Evolutionary conservation across 2,329 filamentous ascomycete species (phyloP).

Genomic region (Colletotrichum caudatum): DNA sequence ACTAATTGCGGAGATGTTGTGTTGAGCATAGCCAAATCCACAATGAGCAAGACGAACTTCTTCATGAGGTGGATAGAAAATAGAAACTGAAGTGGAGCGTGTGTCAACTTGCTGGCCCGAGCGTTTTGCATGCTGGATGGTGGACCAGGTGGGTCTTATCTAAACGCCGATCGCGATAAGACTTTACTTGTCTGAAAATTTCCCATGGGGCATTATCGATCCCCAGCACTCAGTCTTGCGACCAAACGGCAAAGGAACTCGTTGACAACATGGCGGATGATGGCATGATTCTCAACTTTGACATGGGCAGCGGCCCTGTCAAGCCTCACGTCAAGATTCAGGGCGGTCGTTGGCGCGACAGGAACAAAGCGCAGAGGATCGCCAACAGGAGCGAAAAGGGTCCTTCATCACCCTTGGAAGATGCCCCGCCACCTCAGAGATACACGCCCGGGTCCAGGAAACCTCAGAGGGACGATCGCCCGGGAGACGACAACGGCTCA

Average conservation of each 20-base stretch:
- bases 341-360: slow-evolving; percentile 93
- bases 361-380: slow-evolving; percentile 81
- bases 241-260: slow-evolving; percentile 9
- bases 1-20: background rate
- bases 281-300: slow-evolving; percentile 94
- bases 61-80: background rate
- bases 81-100: background rate
- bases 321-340: slow-evolving; percentile 76
- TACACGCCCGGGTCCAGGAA: slow-evolving; percentile 36
- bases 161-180: slow-evolving; percentile 39
- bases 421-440: slow-evolving; percentile 32
- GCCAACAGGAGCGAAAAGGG: slow-evolving; percentile 51
- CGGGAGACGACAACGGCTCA: slow-evolving; percentile 47
- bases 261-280: slow-evolving; percentile 82
- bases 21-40: background rate
- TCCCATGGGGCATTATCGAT: slow-evolving; percentile 7
- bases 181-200: slow-evolving; percentile 33
- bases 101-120: background rate
- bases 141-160: slow-evolving; percentile 19
- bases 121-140: background rate
- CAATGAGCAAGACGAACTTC: background rate
- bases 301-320: slow-evolving; percentile 76
- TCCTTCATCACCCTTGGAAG: slow-evolving; percentile 45
- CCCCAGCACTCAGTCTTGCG: slow-evolving; percentile 12
- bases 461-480: slow-evolving; percentile 43